Evolutionary conservation across 1,284 basidiomycete species (phyloP).

Genomic region (Papiliotrema flavescens): DNA sequence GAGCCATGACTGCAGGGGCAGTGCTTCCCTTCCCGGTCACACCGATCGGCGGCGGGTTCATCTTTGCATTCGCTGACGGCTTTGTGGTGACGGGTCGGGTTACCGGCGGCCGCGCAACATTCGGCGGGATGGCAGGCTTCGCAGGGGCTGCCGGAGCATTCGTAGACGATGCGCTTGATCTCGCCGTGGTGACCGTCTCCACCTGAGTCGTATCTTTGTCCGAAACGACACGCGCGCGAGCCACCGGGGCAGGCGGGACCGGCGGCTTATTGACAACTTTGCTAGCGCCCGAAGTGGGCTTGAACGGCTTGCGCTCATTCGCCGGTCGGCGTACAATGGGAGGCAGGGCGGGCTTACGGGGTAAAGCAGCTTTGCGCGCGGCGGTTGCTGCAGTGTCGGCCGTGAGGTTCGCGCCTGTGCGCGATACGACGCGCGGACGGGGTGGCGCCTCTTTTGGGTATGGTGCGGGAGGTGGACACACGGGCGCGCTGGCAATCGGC

Average conservation of each 20-base stretch:
- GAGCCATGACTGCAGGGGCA: neutral
- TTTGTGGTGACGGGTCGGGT: no score
- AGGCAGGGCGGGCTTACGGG: neutral
- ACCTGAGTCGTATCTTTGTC: no score
- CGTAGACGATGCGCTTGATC: no score
- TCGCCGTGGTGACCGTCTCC: no score
- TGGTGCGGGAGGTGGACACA: neutral
- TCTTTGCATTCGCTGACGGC: no score
- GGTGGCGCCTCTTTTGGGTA: neutral
- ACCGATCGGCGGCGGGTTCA: no score
- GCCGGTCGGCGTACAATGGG: neutral
- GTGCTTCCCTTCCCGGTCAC: neutral
- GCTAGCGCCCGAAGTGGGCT: neutral
- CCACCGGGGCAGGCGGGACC: no score
- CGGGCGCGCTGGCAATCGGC: neutral
- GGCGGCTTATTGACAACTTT: no score
- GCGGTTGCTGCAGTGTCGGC: neutral
- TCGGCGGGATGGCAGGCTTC: neutral
- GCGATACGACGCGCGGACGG: neutral
- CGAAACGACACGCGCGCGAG: no score
- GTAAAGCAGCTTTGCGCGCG: neutral
- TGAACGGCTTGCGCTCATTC: conserved; percentile 2
- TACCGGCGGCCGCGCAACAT: no score
- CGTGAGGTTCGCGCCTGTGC: neutral
- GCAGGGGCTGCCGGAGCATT: no score